Evolutionary conservation across 768 basidiomycete genomes (phyloP).

Genomic region (Hericium coralloides): DNA sequence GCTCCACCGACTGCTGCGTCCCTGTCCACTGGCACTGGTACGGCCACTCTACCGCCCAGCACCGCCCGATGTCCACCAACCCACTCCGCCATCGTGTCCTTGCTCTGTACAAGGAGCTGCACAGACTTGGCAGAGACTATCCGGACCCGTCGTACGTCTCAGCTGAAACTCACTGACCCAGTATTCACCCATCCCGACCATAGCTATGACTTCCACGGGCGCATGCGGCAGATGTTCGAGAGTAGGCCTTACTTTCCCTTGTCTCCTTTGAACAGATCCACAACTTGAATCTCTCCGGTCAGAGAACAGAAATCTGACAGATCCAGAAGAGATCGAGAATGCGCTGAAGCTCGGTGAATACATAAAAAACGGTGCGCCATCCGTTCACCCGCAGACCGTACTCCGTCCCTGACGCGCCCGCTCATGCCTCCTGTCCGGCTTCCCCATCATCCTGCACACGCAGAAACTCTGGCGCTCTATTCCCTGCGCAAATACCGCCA

Average conservation of each 20-base stretch:
- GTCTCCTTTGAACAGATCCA: neutral
- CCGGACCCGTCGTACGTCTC: slow-evolving; percentile 66
- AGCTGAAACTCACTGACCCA: neutral
- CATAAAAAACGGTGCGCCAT: slow-evolving; percentile 66
- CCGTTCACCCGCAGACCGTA: too few relatives aligned
- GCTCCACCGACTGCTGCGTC: neutral
- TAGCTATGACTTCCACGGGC: slow-evolving; percentile 74
- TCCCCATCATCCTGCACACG: neutral
- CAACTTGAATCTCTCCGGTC: neutral
- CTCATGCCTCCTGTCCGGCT: too few relatives aligned
- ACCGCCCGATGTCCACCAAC: slow-evolving; percentile 35
- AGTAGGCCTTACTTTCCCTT: slow-evolving; percentile 30
- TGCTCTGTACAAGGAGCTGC: slow-evolving; percentile 74
- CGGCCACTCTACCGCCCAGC: neutral
- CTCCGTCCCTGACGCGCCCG: neutral
- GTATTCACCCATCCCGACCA: neutral
- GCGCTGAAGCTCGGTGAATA: slow-evolving; percentile 72
- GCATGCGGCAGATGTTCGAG: slow-evolving; percentile 63
- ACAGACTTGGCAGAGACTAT: slow-evolving; percentile 72
- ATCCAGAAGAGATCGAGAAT: slow-evolving; percentile 65
- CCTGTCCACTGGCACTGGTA: neutral
- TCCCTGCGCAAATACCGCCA: slow-evolving; percentile 78
- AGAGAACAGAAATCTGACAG: slow-evolving; percentile 64
- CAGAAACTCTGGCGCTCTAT: slow-evolving; percentile 79
- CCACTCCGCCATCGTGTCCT: slow-evolving; percentile 55